Percentiles rank a stretch among this genome's conserved stretches.
Evolutionary conservation across 2,329 filamentous ascomycete species (phyloP).

Genomic region (Elsinoe necatrix): DNA sequence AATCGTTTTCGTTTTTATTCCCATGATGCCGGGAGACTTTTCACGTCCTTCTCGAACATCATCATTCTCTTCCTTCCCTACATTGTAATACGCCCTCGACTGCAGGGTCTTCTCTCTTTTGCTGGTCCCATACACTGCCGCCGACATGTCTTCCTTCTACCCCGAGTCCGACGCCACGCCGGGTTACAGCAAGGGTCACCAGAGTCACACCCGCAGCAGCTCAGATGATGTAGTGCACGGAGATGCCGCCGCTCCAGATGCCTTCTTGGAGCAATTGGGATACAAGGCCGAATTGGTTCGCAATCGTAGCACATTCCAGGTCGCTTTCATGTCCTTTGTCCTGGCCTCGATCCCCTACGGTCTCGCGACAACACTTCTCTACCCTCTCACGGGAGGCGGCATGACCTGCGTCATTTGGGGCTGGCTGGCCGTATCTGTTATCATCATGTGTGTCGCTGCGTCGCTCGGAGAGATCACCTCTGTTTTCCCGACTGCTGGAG

Average conservation of each 20-base stretch:
- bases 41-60: constrained; percentile 1
- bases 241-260: constrained; percentile 44
- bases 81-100: background rate
- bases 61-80: background rate
- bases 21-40: constrained; percentile 11
- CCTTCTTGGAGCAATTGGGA: constrained; percentile 55
- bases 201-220: background rate
- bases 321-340: constrained; percentile 69
- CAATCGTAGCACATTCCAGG: constrained; percentile 58
- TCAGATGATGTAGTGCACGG: background rate
- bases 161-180: constrained; percentile 3
- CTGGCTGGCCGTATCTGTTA: constrained; percentile 59
- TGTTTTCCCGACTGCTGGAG: constrained; percentile 52
- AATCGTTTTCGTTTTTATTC: constrained; percentile 12
- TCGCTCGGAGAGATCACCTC: constrained; percentile 68
- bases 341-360: constrained; percentile 68
- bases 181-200: constrained; percentile 1
- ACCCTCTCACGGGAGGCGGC: constrained; percentile 58
- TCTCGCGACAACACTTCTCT: constrained; percentile 60
- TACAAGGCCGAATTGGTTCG: constrained; percentile 58
- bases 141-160: constrained; percentile 11
- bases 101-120: background rate
- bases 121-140: background rate
- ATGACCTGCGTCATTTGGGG: constrained; percentile 65
- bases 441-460: constrained; percentile 62